These are phyloP conservation scores for Phytophthora tentaculata DNA, from an alignment of 352 stramenopile genomes.

Conservation along the genomic window DNA sequence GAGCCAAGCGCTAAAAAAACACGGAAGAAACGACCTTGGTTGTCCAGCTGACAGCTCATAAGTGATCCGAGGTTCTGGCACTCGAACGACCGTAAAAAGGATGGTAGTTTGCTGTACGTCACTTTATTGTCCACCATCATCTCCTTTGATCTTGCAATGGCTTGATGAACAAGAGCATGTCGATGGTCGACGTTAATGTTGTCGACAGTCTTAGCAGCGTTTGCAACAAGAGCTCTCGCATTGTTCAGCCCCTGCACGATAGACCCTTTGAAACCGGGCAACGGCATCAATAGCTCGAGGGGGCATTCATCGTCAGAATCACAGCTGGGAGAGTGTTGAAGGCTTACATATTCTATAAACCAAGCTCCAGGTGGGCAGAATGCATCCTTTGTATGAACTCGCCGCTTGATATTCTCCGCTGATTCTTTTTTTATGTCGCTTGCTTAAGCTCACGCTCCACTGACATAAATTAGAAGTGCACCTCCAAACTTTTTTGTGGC, in stretches of 20 bases:
- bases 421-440: background rate
- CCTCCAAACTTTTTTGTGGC: background rate
- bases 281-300: background rate
- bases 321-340: constrained; percentile 1
- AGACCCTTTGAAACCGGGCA: constrained; percentile 3
- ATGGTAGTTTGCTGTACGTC: constrained; percentile 2
- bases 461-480: constrained; percentile 1
- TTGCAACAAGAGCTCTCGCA: background rate
- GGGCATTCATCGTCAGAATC: background rate
- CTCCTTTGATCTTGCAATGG: background rate
- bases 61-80: background rate
- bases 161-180: background rate
- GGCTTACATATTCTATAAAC: constrained; percentile 2
- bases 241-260: constrained; percentile 8
- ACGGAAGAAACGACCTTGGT: constrained; percentile 9
- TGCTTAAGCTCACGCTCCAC: constrained; percentile 8
- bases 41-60: constrained; percentile 6
- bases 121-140: background rate
- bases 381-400: background rate
- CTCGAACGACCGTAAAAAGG: constrained; percentile 4
- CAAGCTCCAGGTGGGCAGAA: constrained; percentile 5
- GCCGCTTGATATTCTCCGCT: background rate
- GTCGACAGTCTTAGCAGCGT: background rate
- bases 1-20: constrained; percentile 2
- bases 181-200: constrained; percentile 7